Percentiles rank a stretch among this genome's conserved stretches.
Evolutionary conservation across 495 filamentous ascomycete genomes (phyloP).

Genomic region (Hypomontagnella submonticulosa): DNA sequence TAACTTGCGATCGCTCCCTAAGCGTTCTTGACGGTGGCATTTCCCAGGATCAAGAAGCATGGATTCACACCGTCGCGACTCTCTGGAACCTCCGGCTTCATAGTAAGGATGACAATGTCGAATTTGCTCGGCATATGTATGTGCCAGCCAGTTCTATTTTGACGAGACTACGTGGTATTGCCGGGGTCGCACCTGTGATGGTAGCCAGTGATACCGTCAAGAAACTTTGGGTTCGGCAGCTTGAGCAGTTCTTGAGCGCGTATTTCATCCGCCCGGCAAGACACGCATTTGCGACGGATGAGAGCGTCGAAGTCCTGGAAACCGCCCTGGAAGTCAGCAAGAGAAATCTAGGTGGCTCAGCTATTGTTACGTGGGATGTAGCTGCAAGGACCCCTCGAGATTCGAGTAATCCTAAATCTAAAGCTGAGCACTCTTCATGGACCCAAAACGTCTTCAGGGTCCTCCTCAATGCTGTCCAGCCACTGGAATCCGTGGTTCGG

Average conservation of each 20-base stretch:
- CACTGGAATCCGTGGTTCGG: conserved; percentile 22
- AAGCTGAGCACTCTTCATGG: conserved; percentile 70
- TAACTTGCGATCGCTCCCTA: conserved; percentile 50
- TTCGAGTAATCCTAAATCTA: conserved; percentile 63
- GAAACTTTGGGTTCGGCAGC: conserved; percentile 49
- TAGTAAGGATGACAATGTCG: conserved; percentile 50
- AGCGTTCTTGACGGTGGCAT: conserved; percentile 39
- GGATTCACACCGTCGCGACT: conserved; percentile 52
- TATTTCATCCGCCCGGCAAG: conserved; percentile 78
- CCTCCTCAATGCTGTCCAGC: conserved; percentile 34
- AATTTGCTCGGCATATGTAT: conserved; percentile 55
- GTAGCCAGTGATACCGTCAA: conserved; percentile 26
- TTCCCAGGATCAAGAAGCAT: conserved; percentile 48
- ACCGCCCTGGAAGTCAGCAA: conserved; percentile 48
- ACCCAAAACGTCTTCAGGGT: conserved; percentile 71
- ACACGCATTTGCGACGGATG: conserved; percentile 62
- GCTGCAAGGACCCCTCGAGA: conserved; percentile 66
- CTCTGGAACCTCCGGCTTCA: conserved; percentile 59
- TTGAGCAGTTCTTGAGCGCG: conserved; percentile 73
- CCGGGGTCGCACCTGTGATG: conserved; percentile 26
- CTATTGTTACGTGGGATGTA: conserved; percentile 66
- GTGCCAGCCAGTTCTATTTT: conserved; percentile 47
- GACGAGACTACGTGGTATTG: conserved; percentile 48
- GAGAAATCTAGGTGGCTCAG: conserved; percentile 48
- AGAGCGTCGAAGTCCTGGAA: conserved; percentile 49